Conservation (phyloP, 306 rosid genomes). For the Leucaena leucocephala region DNA sequence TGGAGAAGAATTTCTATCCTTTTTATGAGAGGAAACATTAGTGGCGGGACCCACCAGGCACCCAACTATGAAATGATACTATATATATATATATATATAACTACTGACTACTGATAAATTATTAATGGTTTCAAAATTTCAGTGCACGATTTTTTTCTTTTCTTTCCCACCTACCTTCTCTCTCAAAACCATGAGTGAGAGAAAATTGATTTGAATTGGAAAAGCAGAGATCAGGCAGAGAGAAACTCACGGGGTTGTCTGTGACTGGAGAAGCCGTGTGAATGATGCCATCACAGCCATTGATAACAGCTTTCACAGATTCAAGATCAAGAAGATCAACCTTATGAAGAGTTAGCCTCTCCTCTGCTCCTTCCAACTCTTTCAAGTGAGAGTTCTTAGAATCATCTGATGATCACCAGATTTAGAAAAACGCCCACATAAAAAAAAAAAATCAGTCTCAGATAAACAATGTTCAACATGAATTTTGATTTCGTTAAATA, state of each 20-base stretch:
- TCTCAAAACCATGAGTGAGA: not conserved
- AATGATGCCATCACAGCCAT: slow-evolving; percentile 76
- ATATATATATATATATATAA: too few species aligned
- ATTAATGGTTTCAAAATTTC: too few species aligned
- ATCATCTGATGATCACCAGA: slow-evolving; percentile 49
- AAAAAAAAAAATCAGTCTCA: not conserved
- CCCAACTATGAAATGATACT: too few species aligned
- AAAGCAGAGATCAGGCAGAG: not conserved
- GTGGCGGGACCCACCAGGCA: not conserved
- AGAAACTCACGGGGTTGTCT: slow-evolving; percentile 66
- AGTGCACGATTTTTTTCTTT: not conserved
- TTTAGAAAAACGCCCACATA: not conserved
- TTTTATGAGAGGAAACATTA: not conserved
- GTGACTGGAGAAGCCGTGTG: slow-evolving; percentile 92
- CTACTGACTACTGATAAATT: too few species aligned
- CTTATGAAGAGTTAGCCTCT: slow-evolving; percentile 62
- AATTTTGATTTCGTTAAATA: not conserved
- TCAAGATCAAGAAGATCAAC: slow-evolving; percentile 76
- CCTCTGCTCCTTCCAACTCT: slow-evolving; percentile 77
- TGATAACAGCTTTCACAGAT: slow-evolving; percentile 56
- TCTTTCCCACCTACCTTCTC: slow-evolving; percentile 2
- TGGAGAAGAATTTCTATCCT: not conserved
- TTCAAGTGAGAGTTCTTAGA: slow-evolving; percentile 77
- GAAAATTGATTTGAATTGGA: not conserved
- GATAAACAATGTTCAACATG: not conserved